These are phyloP conservation scores for Penicillium alfredii DNA, from an alignment of 495 filamentous ascomycete genomes.

Conservation along the genomic window DNA sequence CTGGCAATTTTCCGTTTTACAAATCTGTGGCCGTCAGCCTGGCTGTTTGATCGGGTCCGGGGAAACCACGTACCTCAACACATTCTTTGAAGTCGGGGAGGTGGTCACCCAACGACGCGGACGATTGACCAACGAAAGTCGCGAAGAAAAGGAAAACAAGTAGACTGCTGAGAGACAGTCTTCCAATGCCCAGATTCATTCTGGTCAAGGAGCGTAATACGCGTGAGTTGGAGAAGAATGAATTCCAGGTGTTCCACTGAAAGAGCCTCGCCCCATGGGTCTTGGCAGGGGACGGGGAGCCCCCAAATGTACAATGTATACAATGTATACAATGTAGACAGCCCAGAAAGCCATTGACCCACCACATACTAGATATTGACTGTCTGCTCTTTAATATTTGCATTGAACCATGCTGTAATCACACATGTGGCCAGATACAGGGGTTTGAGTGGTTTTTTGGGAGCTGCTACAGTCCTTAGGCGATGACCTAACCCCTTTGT, in stretches of 20 bases:
- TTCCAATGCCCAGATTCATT: slow-evolving; percentile 24
- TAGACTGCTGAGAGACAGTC: slow-evolving; percentile 18
- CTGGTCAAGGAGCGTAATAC: slow-evolving; percentile 18
- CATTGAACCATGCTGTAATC: too few relatives aligned
- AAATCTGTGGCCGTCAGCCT: slow-evolving; percentile 54
- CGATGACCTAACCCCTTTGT: too few relatives aligned
- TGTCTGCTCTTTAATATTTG: too few relatives aligned
- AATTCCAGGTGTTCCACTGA: too few relatives aligned
- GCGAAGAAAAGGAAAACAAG: slow-evolving; percentile 35
- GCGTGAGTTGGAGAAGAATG: slow-evolving; percentile 20
- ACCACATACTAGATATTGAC: slow-evolving; percentile 1
- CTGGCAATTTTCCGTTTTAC: slow-evolving; percentile 73
- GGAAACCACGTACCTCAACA: slow-evolving; percentile 57
- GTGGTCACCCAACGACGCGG: slow-evolving; percentile 77
- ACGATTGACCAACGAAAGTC: slow-evolving; percentile 42
- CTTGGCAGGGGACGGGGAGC: not conserved
- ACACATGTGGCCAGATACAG: too few relatives aligned
- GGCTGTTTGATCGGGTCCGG: slow-evolving; percentile 6
- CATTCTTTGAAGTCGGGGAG: slow-evolving; percentile 87
- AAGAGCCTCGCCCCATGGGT: too few relatives aligned
- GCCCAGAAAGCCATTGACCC: too few relatives aligned
- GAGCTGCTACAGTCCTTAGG: too few relatives aligned
- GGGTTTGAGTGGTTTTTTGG: too few relatives aligned
- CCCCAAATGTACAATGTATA: too few relatives aligned
- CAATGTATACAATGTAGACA: too few relatives aligned